These are phyloP conservation scores for Aphanoascus verrucosus DNA, from an alignment of 2,329 filamentous ascomycete species.

Conservation along the genomic window DNA sequence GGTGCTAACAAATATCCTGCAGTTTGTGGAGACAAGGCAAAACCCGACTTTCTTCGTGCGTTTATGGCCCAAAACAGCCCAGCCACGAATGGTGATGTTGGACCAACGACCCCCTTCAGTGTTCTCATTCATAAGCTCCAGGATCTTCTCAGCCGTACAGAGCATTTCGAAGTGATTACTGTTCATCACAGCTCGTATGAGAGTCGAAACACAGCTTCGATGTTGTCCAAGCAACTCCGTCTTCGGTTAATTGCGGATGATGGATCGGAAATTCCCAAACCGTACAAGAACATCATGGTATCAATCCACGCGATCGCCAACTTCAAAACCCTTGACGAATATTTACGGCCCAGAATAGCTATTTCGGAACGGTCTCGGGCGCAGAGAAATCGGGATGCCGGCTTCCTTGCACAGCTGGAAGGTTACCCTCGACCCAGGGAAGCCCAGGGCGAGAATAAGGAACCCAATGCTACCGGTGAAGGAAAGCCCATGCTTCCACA, in stretches of 20 bases:
- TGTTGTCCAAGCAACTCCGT: constrained; percentile 91
- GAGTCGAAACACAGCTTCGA: constrained; percentile 64
- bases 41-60: constrained; percentile 74
- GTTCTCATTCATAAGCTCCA: constrained; percentile 88
- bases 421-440: constrained; percentile 56
- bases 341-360: constrained; percentile 79
- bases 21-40: constrained; percentile 42
- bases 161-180: constrained; percentile 95
- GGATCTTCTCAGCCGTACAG: constrained; percentile 86
- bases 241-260: constrained; percentile 83
- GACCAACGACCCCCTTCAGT: constrained; percentile 73
- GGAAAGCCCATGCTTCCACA: constrained; percentile 6
- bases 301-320: constrained; percentile 97
- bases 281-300: constrained; percentile 92
- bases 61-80: constrained; percentile 66
- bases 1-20: constrained; percentile 1
- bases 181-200: constrained; percentile 60
- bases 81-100: constrained; percentile 53
- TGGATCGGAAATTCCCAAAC: constrained; percentile 53
- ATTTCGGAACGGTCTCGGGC: constrained; percentile 62
- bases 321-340: constrained; percentile 94
- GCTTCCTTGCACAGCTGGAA: constrained; percentile 61
- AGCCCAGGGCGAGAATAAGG: constrained; percentile 26
- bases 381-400: constrained; percentile 49
- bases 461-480: not conserved